A percentile compares a stretch with the other conserved stretches of the same genome.
phyloP scores from a whole-genome alignment of 306 rosid species.

The Pyrus bretschneideri region DNA sequence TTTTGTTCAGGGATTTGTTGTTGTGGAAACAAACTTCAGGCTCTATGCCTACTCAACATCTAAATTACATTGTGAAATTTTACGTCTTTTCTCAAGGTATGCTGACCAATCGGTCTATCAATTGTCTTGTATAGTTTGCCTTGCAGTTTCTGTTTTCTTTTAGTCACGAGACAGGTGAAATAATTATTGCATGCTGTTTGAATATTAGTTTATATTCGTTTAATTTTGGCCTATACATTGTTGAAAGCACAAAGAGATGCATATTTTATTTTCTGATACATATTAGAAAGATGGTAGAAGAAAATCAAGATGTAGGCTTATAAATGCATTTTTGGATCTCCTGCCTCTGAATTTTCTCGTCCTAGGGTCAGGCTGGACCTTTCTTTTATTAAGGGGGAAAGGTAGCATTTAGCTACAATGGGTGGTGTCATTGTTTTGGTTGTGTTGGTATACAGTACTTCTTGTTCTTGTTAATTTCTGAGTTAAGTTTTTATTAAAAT shows the following conservation, averaged over 20 bases:
- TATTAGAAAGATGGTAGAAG: neutral
- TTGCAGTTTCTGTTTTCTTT: neutral
- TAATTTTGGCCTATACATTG: neutral
- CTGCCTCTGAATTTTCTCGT: neutral
- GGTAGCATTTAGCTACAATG: neutral
- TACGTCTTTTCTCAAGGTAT: constrained; percentile 82
- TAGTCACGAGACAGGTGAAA: neutral
- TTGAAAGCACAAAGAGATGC: neutral
- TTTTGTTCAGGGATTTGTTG: constrained; percentile 69
- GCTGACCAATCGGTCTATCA: neutral
- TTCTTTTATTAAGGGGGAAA: neutral
- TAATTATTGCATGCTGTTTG: neutral
- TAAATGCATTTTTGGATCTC: neutral
- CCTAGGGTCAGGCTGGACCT: neutral
- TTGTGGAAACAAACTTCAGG: constrained; percentile 91
- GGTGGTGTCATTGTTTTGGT: neutral
- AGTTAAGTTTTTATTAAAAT: neutral
- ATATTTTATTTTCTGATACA: neutral
- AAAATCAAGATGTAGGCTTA: neutral
- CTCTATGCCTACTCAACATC: constrained; percentile 88
- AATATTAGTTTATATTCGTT: too few species aligned
- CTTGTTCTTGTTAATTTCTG: neutral
- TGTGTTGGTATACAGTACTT: neutral
- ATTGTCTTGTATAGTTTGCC: neutral
- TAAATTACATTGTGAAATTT: constrained; percentile 85